phyloP scores from a whole-genome alignment of 78 protist genomes.

The Polysphondylium violaceum region DNA sequence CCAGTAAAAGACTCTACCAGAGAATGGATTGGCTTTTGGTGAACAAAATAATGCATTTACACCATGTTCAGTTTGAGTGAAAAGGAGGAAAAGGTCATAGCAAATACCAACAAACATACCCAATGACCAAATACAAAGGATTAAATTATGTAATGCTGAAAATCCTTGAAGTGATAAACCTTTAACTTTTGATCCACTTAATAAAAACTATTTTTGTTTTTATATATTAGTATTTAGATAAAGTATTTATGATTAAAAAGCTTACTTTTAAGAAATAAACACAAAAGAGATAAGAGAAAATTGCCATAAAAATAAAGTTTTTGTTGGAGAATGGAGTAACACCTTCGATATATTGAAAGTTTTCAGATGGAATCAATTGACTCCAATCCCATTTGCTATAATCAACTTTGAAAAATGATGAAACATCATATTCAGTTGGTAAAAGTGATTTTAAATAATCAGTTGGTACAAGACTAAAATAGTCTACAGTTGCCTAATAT shows the following conservation, averaged over 20 bases:
- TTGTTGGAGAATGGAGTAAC: conserved; percentile 75
- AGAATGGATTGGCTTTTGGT: conserved; percentile 39
- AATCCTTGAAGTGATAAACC: conserved; percentile 10
- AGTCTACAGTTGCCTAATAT: background rate
- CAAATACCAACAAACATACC: conserved; percentile 31
- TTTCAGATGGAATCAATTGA: conserved; percentile 35
- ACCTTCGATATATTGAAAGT: conserved; percentile 51
- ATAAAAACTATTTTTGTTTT: conserved; percentile 14
- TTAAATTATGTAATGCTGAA: conserved; percentile 50
- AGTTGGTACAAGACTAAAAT: conserved; percentile 21
- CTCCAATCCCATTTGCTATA: conserved; percentile 72
- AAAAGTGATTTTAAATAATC: conserved; percentile 25
- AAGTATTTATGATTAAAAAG: background rate
- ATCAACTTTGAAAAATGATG: conserved; percentile 31
- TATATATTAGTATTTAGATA: background rate
- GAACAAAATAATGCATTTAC: conserved; percentile 49
- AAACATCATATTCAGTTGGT: conserved; percentile 20
- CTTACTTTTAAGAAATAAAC: conserved; percentile 30
- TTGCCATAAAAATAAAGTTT: conserved; percentile 46
- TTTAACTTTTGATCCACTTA: conserved; percentile 17
- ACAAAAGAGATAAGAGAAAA: conserved; percentile 5
- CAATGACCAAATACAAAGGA: conserved; percentile 52
- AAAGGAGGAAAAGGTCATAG: conserved; percentile 20
- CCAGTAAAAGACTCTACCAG: conserved; percentile 56
- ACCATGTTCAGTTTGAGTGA: conserved; percentile 31